A percentile compares a stretch with the other conserved stretches of the same genome.
Conservation (phyloP, 805 yeast genomes). For the Kluyveromyces nonfermentans region DNA sequence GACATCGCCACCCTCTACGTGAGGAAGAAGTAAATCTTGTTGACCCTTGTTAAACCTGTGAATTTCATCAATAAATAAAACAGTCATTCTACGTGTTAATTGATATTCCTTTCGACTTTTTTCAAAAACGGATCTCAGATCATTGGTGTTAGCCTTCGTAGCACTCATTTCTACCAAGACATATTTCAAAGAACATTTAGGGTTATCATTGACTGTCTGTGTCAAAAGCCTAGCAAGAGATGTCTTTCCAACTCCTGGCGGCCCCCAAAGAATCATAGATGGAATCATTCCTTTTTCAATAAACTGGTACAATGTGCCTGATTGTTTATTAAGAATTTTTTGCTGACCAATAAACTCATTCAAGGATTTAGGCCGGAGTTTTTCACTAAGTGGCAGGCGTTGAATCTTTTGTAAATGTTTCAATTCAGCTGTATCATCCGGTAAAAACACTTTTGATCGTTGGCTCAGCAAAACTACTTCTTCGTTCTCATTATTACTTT, state of each 20-base stretch:
- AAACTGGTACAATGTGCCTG: conserved; percentile 59
- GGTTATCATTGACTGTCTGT: conserved; percentile 14
- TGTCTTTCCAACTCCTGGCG: conserved; percentile 91
- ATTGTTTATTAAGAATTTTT: conserved; percentile 53
- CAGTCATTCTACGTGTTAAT: conserved; percentile 44
- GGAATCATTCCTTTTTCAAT: conserved; percentile 58
- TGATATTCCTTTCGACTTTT: conserved; percentile 29
- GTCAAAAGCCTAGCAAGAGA: conserved; percentile 57
- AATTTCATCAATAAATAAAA: conserved; percentile 84
- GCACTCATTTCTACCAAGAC: conserved; percentile 79
- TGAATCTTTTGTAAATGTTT: conserved; percentile 21
- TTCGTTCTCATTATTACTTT: neutral
- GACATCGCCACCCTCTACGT: conserved; percentile 75
- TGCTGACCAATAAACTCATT: conserved; percentile 77
- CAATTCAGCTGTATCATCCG: conserved; percentile 12
- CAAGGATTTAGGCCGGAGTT: conserved; percentile 66
- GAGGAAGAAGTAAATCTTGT: conserved; percentile 80
- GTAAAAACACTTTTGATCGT: neutral
- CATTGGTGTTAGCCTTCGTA: conserved; percentile 48
- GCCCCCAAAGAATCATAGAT: conserved; percentile 88
- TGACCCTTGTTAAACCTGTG: conserved; percentile 81
- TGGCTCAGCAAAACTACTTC: no score
- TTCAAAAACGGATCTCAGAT: conserved; percentile 53
- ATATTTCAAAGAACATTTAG: conserved; percentile 14
- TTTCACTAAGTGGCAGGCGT: conserved; percentile 56